Evolutionary conservation across 2,329 filamentous ascomycete species (phyloP), one percentile per base, ranked within the genome.

Genomic region (Phyllachora maydis): DNA sequence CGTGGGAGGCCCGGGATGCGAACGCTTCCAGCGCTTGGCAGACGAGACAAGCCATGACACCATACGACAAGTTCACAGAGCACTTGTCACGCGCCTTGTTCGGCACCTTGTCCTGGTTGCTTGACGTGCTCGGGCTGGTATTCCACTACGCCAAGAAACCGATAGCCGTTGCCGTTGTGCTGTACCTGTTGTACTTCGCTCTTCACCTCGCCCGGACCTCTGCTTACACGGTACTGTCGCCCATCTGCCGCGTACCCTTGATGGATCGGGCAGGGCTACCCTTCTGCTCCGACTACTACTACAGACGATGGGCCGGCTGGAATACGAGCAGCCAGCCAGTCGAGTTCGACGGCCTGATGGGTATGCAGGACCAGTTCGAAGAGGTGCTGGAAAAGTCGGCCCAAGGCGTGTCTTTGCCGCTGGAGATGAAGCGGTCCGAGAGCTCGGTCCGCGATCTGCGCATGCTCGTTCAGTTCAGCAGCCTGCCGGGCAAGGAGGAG

Each of bases 341-440:
- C 21, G 70, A 82, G 36, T 85, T 85, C 33, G 70, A 79, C 31
- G 63, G 71, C 22, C 56, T 90, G 12, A 74, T 88, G 54, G 57
- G 57, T 11, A 64, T 75, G 2, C 78, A 90, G 43, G 54, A 63
- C n/a, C 60, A 69, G 14, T 81, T 90, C 26, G 76, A 82, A 43
- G 64, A 74, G 27, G 67, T 88, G 1, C 48, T 88, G 4, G 65
- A 77, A 33, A 64, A 67, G 28, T 67, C 65, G 10, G 61, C 66
- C 2, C 59, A 68, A 12, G 65, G 69, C 2, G 64, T 70, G 2
- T 66, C 65, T 2, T 48, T 88, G 3, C 77, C 77, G 0, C 54
- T 76, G 34, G 73, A 79, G 34, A 82, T 88, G 68, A 83, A 81
- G 49, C 62, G 67, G 7, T 70, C 71, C 3, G 76, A 85, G 43